A percentile compares a stretch with the other conserved stretches of the same genome.
These are phyloP conservation scores for Atkinsonella texensis DNA, from an alignment of 2,329 filamentous ascomycete genomes.

Conservation along the genomic window DNA sequence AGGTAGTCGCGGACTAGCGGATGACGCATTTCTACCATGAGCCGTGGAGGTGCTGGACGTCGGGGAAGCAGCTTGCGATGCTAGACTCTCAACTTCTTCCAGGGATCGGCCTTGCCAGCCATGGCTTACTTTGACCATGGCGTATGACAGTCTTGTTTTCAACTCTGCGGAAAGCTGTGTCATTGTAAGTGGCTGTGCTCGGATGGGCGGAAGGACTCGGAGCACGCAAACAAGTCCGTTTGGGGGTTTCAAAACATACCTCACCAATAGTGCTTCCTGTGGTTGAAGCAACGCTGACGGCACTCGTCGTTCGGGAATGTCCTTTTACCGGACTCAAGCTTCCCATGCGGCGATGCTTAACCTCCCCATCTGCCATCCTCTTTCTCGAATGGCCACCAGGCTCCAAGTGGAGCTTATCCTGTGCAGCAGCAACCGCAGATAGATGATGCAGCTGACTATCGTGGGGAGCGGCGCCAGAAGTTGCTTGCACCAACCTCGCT, in stretches of 20 bases:
- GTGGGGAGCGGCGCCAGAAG: conserved; percentile 29
- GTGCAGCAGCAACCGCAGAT: conserved; percentile 44
- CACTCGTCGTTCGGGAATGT: conserved; percentile 62
- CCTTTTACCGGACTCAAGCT: conserved; percentile 37
- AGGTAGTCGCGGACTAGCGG: conserved; percentile 41
- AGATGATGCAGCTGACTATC: conserved; percentile 44
- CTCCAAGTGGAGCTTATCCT: conserved; percentile 33
- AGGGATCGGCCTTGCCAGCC: conserved; percentile 74
- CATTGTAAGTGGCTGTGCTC: conserved; percentile 9
- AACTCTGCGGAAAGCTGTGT: conserved; percentile 63
- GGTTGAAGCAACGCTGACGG: conserved; percentile 47
- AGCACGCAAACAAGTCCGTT: not conserved
- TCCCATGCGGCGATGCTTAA: conserved; percentile 42
- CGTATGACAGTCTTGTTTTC: conserved; percentile 76
- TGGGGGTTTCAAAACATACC: conserved; percentile 37
- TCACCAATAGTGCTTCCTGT: conserved; percentile 64
- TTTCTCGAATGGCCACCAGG: conserved; percentile 42
- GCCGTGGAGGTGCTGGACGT: conserved; percentile 45
- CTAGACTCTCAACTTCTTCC: conserved; percentile 63
- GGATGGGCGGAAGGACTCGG: not conserved
- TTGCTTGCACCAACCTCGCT: not conserved
- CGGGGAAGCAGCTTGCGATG: conserved; percentile 56
- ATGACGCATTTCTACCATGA: conserved; percentile 37
- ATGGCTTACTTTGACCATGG: conserved; percentile 85
- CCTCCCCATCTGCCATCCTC: conserved; percentile 62